These are phyloP conservation scores for Ceratobasidium sp. DNA, from an alignment of 1,284 basidiomycete species.

Conservation along the genomic window DNA sequence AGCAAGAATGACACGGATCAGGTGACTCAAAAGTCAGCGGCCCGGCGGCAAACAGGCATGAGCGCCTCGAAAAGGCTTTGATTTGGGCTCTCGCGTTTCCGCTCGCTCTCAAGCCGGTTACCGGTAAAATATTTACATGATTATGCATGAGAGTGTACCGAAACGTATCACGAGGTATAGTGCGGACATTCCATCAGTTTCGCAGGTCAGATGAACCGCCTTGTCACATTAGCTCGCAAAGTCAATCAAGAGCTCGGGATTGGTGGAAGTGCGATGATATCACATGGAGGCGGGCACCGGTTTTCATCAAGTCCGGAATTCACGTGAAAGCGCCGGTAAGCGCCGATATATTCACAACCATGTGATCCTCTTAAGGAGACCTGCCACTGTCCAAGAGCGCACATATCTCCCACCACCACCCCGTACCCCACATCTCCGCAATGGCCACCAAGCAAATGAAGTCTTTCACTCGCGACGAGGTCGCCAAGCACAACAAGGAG, in stretches of 20 bases:
- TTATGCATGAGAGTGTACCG: background rate
- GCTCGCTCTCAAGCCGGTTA: background rate
- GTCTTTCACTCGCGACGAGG: slow-evolving; percentile 50
- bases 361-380: slow-evolving; percentile 42
- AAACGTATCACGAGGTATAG: background rate
- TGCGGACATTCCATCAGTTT: background rate
- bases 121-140: background rate
- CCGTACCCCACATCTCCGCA: slow-evolving; percentile 11
- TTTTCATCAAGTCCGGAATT: slow-evolving; percentile 24
- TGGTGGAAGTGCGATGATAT: slow-evolving; percentile 31
- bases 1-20: no score
- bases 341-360: slow-evolving; percentile 21
- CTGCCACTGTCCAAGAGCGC: slow-evolving; percentile 17
- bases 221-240: background rate
- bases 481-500: slow-evolving; percentile 52
- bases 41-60: no score
- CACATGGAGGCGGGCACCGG: slow-evolving; percentile 41
- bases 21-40: no score
- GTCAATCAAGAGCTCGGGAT: slow-evolving; percentile 18
- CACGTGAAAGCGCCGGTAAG: slow-evolving; percentile 31
- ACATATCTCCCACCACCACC: slow-evolving; percentile 37
- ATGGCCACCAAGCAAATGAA: slow-evolving; percentile 48
- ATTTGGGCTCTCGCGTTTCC: no score
- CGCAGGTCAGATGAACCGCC: background rate
- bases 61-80: no score